These are phyloP conservation scores for Botryosphaeria dothidea DNA, from an alignment of 2,329 filamentous ascomycete genomes.

Conservation along the genomic window DNA sequence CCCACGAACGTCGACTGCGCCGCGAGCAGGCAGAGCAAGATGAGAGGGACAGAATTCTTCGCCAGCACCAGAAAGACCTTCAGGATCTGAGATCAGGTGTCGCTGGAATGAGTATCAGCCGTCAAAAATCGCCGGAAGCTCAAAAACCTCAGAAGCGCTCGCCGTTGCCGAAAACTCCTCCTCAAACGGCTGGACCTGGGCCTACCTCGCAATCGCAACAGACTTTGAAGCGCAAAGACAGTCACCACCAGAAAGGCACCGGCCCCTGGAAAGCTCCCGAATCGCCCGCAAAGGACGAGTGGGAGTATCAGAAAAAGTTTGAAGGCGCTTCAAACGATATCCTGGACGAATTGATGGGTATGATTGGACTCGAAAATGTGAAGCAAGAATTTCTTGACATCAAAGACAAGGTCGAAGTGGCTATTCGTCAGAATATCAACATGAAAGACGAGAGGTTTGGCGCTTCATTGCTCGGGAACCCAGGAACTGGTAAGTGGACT, in stretches of 20 bases:
- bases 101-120: no score
- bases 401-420: constrained; percentile 64
- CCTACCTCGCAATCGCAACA: no score
- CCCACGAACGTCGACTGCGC: constrained; percentile 46
- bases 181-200: no score
- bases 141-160: no score
- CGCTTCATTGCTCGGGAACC: constrained; percentile 68
- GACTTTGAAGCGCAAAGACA: no score
- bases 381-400: constrained; percentile 65
- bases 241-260: background rate
- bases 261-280: background rate
- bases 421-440: constrained; percentile 58
- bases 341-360: constrained; percentile 65
- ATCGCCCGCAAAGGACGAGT: constrained; percentile 53
- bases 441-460: constrained; percentile 62
- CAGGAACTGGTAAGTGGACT: constrained; percentile 63
- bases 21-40: constrained; percentile 49
- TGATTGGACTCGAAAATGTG: constrained; percentile 71
- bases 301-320: constrained; percentile 60
- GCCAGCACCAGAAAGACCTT: constrained; percentile 52
- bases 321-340: constrained; percentile 54
- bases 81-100: constrained; percentile 38
- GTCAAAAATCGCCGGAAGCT: no score
- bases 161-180: no score
- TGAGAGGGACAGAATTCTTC: constrained; percentile 46